Evolutionary conservation across 257 asterid species (phyloP).

Genomic region (Ballota nigra): DNA sequence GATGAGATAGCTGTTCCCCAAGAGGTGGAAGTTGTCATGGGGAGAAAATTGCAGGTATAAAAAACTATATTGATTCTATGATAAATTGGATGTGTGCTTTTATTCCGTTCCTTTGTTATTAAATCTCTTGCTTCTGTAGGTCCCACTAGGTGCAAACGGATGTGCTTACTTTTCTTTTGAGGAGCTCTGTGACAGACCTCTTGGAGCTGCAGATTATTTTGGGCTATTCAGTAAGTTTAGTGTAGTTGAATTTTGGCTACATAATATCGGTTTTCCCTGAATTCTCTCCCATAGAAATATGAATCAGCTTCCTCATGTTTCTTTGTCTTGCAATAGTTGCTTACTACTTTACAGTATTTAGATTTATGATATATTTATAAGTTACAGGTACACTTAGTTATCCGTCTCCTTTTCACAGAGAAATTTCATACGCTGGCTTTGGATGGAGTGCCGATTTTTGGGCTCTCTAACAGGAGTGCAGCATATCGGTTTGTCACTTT

Average conservation of each 20-base stretch:
- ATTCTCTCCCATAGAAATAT: not conserved
- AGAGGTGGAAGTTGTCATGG: slow-evolving; percentile 93
- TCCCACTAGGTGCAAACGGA: slow-evolving; percentile 80
- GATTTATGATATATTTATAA: not conserved
- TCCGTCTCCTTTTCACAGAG: slow-evolving; percentile 46
- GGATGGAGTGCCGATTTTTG: slow-evolving; percentile 82
- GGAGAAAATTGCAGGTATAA: slow-evolving; percentile 74
- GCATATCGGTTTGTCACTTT: slow-evolving; percentile 96
- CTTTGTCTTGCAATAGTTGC: not conserved
- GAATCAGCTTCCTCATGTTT: not conserved
- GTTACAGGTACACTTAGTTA: not conserved
- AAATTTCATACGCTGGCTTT: slow-evolving; percentile 84
- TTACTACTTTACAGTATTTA: not conserved
- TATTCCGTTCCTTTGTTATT: not conserved
- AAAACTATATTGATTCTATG: not conserved
- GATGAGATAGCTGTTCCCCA: slow-evolving; percentile 56
- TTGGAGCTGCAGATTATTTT: slow-evolving; percentile 97
- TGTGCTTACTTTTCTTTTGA: slow-evolving; percentile 86
- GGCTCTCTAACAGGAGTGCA: slow-evolving; percentile 77
- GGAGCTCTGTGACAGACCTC: slow-evolving; percentile 90
- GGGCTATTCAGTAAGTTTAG: slow-evolving; percentile 72
- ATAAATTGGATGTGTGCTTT: not conserved
- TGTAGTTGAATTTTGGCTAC: not conserved
- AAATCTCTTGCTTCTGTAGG: slow-evolving; percentile 38
- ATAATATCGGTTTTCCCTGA: not conserved